These are phyloP conservation scores for Lasiodiplodia sp. DNA, from an alignment of 2,329 filamentous ascomycete genomes.

Conservation along the genomic window DNA sequence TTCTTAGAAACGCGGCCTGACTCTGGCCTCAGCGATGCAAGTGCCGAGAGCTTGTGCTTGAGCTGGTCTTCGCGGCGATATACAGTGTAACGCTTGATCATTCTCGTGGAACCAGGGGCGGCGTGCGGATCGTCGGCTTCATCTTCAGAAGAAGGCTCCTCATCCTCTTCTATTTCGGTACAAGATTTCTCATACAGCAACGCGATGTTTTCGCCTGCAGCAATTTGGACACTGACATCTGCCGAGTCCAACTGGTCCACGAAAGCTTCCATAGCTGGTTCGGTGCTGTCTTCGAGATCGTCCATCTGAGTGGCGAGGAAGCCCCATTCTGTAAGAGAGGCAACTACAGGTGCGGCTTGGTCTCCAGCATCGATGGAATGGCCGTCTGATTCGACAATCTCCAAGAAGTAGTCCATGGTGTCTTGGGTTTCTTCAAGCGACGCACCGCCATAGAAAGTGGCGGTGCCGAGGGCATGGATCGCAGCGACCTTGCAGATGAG, in stretches of 20 bases:
- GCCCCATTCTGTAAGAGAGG: constrained; percentile 79
- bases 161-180: constrained; percentile 64
- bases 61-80: constrained; percentile 71
- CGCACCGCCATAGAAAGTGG: constrained; percentile 78
- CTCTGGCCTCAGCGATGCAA: constrained; percentile 60
- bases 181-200: constrained; percentile 79
- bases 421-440: constrained; percentile 72
- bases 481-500: constrained; percentile 70
- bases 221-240: constrained; percentile 75
- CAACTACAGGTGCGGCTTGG: constrained; percentile 72
- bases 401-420: constrained; percentile 76
- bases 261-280: constrained; percentile 78
- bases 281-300: constrained; percentile 74
- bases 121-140: constrained; percentile 49
- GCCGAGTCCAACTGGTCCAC: constrained; percentile 83
- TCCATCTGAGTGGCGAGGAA: constrained; percentile 80
- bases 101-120: constrained; percentile 38
- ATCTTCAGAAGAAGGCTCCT: constrained; percentile 56
- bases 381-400: constrained; percentile 82
- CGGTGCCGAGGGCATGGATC: constrained; percentile 76
- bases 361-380: constrained; percentile 74
- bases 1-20: constrained; percentile 70
- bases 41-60: constrained; percentile 63
- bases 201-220: constrained; percentile 81
- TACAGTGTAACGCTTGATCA: constrained; percentile 71